phyloP scores from a whole-genome alignment of 148 eudicot genomes.

The Vaccinium myrtillus region DNA sequence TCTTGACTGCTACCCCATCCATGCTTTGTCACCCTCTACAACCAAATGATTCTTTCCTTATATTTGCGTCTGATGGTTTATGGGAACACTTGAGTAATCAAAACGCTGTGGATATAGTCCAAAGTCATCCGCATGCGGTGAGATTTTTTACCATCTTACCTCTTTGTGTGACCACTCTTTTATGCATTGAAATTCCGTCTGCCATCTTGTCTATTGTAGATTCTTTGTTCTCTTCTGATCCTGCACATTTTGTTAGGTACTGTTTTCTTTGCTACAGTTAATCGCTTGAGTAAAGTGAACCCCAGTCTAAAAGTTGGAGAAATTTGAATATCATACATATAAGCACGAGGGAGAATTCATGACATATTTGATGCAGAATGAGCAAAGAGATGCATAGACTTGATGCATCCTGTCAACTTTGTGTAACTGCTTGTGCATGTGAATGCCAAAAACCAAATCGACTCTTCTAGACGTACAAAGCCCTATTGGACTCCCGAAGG shows the following conservation, averaged over 20 bases:
- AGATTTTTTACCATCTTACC: constrained; percentile 26
- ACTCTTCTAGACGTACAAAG: background rate
- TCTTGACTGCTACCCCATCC: constrained; percentile 60
- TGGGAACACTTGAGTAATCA: constrained; percentile 84
- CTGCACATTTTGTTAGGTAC: background rate
- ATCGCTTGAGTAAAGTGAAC: background rate
- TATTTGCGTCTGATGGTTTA: constrained; percentile 80
- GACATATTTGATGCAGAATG: background rate
- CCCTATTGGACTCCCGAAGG: background rate
- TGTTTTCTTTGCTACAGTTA: background rate
- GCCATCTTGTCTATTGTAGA: background rate
- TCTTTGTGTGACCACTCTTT: background rate
- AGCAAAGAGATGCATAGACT: background rate
- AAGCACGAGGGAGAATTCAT: background rate
- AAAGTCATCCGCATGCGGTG: constrained; percentile 64
- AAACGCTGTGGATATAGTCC: constrained; percentile 78
- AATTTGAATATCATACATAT: background rate
- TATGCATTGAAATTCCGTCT: background rate
- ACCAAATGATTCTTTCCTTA: constrained; percentile 58
- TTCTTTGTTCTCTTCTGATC: background rate
- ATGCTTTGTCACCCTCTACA: constrained; percentile 52
- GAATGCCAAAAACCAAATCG: background rate
- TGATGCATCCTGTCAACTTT: background rate
- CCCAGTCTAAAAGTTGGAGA: background rate
- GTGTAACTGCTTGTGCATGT: background rate